These are phyloP conservation scores for Yarrowia porcina DNA, from an alignment of 805 yeast genomes.

Conservation along the genomic window DNA sequence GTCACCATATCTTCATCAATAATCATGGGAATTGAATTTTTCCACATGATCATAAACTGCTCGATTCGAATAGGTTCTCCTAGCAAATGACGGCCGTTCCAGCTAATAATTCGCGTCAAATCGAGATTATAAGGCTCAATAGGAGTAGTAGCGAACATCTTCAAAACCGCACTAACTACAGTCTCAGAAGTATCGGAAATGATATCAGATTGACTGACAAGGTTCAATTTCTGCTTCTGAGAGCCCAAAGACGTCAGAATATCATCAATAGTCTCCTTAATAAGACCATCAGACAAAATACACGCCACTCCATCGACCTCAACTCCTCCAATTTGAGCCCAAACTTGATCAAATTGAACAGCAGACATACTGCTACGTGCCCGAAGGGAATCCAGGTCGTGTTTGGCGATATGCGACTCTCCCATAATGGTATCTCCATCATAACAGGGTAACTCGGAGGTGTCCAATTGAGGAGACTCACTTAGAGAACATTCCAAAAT, in stretches of 20 bases:
- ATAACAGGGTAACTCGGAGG: neutral
- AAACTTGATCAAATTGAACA: slow-evolving; percentile 49
- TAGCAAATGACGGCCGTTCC: slow-evolving; percentile 63
- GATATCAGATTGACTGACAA: slow-evolving; percentile 27
- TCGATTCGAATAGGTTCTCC: slow-evolving; percentile 39
- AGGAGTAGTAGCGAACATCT: slow-evolving; percentile 43
- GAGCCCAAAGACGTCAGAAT: slow-evolving; percentile 33
- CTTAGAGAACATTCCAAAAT: neutral
- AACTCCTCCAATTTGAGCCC: slow-evolving; percentile 57
- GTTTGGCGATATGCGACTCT: neutral
- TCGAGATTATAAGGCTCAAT: slow-evolving; percentile 43
- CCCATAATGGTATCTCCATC: neutral
- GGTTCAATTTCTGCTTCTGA: neutral
- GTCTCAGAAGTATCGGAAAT: slow-evolving; percentile 42
- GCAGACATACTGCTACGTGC: slow-evolving; percentile 46
- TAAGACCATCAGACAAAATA: slow-evolving; percentile 35
- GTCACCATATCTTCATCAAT: slow-evolving; percentile 60
- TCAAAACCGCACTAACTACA: slow-evolving; percentile 50
- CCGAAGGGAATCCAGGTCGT: neutral
- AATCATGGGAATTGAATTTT: slow-evolving; percentile 35
- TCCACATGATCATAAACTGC: slow-evolving; percentile 43
- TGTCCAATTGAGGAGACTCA: neutral
- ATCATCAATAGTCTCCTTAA: slow-evolving; percentile 32
- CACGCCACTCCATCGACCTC: slow-evolving; percentile 47
- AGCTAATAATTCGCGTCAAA: slow-evolving; percentile 46